Conservation (phyloP, 1,284 basidiomycete species). For the Sanghuangporus sanghuang region DNA sequence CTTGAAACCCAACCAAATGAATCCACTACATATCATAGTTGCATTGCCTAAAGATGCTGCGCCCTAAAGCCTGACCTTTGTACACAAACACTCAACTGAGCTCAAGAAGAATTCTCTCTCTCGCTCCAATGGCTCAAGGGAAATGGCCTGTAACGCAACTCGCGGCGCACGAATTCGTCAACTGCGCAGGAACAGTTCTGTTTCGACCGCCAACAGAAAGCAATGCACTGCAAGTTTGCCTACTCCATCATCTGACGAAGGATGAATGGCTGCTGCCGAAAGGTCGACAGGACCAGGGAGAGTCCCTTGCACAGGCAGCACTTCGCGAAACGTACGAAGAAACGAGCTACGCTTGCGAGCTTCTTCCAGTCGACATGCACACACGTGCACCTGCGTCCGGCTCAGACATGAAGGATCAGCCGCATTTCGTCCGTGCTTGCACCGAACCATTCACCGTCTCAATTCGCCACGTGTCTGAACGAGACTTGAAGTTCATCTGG, state of each 20-base stretch:
- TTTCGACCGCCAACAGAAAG: constrained; percentile 5
- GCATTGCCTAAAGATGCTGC: not conserved
- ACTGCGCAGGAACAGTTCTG: constrained; percentile 11
- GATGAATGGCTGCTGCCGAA: constrained; percentile 50
- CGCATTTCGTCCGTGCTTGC: constrained; percentile 9
- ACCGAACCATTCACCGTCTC: constrained; percentile 19
- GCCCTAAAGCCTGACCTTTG: not conserved
- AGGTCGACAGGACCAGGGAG: constrained; percentile 52
- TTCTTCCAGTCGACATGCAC: constrained; percentile 37
- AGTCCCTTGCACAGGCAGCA: constrained; percentile 42
- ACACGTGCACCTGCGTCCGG: constrained; percentile 23
- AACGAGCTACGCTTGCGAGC: constrained; percentile 47
- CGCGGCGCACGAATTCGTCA: constrained; percentile 15
- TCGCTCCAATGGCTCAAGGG: not conserved
- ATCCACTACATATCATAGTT: not conserved
- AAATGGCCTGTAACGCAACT: constrained; percentile 14
- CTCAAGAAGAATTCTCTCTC: not conserved
- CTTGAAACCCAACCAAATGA: not conserved
- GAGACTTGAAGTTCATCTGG: constrained; percentile 18
- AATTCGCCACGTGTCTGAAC: constrained; percentile 12
- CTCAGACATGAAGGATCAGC: constrained; percentile 11
- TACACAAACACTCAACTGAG: not conserved
- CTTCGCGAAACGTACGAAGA: constrained; percentile 56
- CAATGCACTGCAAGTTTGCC: constrained; percentile 12
- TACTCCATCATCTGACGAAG: constrained; percentile 14